Conservation (phyloP, 805 yeast genomes). For the Lipomyces anomalus region DNA sequence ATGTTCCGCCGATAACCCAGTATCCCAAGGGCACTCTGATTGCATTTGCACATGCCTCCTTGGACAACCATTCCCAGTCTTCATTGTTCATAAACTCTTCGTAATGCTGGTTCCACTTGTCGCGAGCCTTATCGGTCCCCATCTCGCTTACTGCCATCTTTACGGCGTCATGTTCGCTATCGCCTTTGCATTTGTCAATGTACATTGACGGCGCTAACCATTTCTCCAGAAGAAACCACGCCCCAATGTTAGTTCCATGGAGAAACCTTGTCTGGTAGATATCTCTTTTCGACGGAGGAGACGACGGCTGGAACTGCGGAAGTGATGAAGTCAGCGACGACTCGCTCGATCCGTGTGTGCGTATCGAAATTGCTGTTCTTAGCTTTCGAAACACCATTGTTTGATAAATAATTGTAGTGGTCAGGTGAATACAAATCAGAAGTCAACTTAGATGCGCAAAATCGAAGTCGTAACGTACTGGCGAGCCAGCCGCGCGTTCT, state of each 20-base stretch:
- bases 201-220: constrained; percentile 41
- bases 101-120: constrained; percentile 60
- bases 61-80: constrained; percentile 84
- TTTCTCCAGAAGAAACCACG: constrained; percentile 77
- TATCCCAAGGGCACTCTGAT: constrained; percentile 87
- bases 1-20: constrained; percentile 68
- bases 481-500: too few relatives aligned
- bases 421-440: too few relatives aligned
- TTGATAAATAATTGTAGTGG: too few relatives aligned
- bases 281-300: constrained; percentile 33
- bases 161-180: constrained; percentile 71
- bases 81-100: constrained; percentile 50
- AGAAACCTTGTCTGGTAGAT: constrained; percentile 30
- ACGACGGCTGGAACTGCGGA: too few relatives aligned
- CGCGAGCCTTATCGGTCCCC: constrained; percentile 52
- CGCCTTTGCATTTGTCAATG: too few relatives aligned
- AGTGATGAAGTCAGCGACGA: too few relatives aligned
- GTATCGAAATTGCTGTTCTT: too few relatives aligned
- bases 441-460: too few relatives aligned
- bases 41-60: too few relatives aligned
- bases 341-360: too few relatives aligned
- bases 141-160: constrained; percentile 41
- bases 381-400: too few relatives aligned
- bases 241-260: constrained; percentile 55
- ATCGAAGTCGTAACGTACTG: too few relatives aligned